Evolutionary conservation across 331 rosid species (phyloP).

Genomic region (Rosa hybrid): DNA sequence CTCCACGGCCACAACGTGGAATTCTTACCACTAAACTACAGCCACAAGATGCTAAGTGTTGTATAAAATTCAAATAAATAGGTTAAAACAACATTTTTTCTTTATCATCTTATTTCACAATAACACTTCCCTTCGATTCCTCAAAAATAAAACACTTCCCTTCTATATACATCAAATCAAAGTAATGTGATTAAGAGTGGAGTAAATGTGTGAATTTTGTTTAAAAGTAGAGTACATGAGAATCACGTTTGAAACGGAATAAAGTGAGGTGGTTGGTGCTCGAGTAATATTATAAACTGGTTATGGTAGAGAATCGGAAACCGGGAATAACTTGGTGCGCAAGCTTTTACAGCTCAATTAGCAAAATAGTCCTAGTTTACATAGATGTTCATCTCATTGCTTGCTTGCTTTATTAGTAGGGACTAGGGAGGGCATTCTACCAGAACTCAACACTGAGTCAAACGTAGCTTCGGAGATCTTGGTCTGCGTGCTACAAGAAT

Average conservation of each 20-base stretch:
- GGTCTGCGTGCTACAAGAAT: not conserved
- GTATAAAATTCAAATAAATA: too few relatives aligned
- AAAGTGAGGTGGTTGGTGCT: not conserved
- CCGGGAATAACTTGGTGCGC: not conserved
- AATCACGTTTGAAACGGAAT: too few relatives aligned
- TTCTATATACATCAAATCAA: too few relatives aligned
- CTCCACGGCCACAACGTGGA: constrained; percentile 95
- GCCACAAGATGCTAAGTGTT: constrained; percentile 15
- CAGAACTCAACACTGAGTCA: too few relatives aligned
- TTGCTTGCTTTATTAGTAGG: not conserved
- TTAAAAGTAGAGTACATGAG: too few relatives aligned
- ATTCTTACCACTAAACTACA: constrained; percentile 70
- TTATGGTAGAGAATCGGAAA: not conserved
- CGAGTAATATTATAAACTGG: not conserved
- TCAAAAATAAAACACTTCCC: too few relatives aligned
- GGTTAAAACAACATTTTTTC: too few relatives aligned
- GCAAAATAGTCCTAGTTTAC: not conserved
- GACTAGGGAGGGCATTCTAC: not conserved
- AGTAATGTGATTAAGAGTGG: too few relatives aligned
- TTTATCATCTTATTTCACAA: too few relatives aligned
- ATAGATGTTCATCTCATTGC: not conserved
- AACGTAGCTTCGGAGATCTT: not conserved
- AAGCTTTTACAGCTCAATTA: not conserved
- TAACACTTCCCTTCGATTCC: too few relatives aligned
- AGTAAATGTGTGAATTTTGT: too few relatives aligned